Conservation (phyloP, 495 filamentous ascomycete genomes). For the Xylaria telfairii region DNA sequence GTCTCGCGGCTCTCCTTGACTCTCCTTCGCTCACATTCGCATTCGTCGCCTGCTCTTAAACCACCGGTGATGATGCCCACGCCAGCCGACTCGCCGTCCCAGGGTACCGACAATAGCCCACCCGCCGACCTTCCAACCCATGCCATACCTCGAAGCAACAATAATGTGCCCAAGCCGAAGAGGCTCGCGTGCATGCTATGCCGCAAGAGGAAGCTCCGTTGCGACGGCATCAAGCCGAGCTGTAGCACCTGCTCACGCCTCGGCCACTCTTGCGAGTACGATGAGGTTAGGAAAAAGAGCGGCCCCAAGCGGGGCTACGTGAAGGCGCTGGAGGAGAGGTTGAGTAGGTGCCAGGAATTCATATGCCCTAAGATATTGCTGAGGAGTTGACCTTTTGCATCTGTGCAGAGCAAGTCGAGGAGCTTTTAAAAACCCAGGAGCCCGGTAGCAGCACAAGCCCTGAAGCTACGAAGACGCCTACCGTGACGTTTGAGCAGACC, state of each 20-base stretch:
- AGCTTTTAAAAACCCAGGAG: slow-evolving; percentile 79
- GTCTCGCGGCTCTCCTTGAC: not conserved
- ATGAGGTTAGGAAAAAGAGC: slow-evolving; percentile 96
- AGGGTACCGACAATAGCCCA: slow-evolving; percentile 38
- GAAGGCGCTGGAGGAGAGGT: slow-evolving; percentile 91
- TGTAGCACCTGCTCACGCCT: slow-evolving; percentile 92
- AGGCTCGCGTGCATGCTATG: slow-evolving; percentile 97
- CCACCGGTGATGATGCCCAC: slow-evolving; percentile 12
- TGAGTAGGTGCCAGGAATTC: slow-evolving; percentile 66
- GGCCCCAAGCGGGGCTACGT: slow-evolving; percentile 98
- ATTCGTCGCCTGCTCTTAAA: not conserved
- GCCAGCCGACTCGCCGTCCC: slow-evolving; percentile 36
- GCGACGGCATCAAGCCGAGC: slow-evolving; percentile 78
- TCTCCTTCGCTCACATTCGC: too few species aligned
- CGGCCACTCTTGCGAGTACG: slow-evolving; percentile 90
- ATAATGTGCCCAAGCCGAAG: slow-evolving; percentile 79
- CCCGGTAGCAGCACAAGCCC: slow-evolving; percentile 41
- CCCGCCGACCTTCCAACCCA: slow-evolving; percentile 28
- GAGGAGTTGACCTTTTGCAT: slow-evolving; percentile 26
- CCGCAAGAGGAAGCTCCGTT: slow-evolving; percentile 88
- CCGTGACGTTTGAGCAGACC: slow-evolving; percentile 42
- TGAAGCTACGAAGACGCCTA: slow-evolving; percentile 41
- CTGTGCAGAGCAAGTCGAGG: slow-evolving; percentile 87
- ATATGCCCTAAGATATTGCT: slow-evolving; percentile 22
- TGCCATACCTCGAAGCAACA: slow-evolving; percentile 45